phyloP scores from a whole-genome alignment of 2,329 filamentous ascomycete species.

The Penicillium brevicompactum region DNA sequence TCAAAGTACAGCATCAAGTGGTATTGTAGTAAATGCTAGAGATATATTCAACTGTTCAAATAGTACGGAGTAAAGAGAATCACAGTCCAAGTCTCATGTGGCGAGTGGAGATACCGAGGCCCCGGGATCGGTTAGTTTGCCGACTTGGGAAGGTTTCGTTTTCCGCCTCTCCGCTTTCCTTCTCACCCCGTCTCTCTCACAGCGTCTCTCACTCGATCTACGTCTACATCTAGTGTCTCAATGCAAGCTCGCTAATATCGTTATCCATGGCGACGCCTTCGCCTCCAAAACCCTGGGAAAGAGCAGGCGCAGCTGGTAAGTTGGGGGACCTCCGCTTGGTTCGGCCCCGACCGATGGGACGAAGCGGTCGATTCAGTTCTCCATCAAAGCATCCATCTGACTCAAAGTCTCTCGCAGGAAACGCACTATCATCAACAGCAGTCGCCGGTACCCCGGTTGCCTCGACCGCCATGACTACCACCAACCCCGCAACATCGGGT shows the following conservation, averaged over 20 bases:
- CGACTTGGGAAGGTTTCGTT: no score
- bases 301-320: slow-evolving; percentile 65
- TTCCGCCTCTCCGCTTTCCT: slow-evolving; percentile 16
- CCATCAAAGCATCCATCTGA: slow-evolving; percentile 1
- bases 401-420: slow-evolving; percentile 21
- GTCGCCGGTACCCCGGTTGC: slow-evolving; percentile 24
- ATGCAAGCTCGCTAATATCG: slow-evolving; percentile 34
- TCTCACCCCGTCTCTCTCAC: slow-evolving; percentile 11
- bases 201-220: slow-evolving; percentile 1
- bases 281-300: slow-evolving; percentile 97
- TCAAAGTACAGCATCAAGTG: no score
- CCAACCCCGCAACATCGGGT: slow-evolving; percentile 48
- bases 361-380: background rate
- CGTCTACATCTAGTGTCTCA: slow-evolving; percentile 13
- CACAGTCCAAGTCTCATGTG: no score
- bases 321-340: slow-evolving; percentile 15
- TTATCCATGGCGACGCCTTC: slow-evolving; percentile 64
- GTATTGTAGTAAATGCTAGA: no score
- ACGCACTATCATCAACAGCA: slow-evolving; percentile 29
- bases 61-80: background rate
- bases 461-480: slow-evolving; percentile 40
- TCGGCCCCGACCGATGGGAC: background rate
- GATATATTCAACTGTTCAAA: no score
- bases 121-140: no score
- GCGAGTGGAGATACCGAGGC: no score